A percentile compares a stretch with the other conserved stretches of the same genome.
Evolutionary conservation across 2,329 filamentous ascomycete genomes (phyloP).

Genomic region (Phialophora expanda): DNA sequence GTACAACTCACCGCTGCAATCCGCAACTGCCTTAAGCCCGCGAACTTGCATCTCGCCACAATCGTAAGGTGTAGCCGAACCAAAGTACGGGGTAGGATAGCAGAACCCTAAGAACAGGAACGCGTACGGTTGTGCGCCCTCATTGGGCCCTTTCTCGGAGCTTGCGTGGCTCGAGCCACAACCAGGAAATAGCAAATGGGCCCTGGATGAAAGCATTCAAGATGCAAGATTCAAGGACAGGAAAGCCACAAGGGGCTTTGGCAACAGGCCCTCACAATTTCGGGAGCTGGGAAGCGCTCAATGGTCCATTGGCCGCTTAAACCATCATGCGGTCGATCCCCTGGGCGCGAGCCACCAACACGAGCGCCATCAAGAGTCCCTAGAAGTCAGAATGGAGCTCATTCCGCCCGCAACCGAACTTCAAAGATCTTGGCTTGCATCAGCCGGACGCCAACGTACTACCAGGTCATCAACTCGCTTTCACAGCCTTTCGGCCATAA

Average conservation of each 20-base stretch:
- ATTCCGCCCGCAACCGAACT: not conserved
- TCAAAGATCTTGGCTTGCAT: not conserved
- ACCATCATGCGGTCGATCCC: slow-evolving; percentile 12
- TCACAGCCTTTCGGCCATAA: too few species aligned
- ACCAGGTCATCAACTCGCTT: not conserved
- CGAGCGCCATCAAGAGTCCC: not conserved
- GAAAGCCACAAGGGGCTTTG: slow-evolving; percentile 14
- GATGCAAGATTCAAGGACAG: not conserved
- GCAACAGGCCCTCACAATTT: not conserved
- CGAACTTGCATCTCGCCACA: not conserved
- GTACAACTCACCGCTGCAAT: not conserved
- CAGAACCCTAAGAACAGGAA: not conserved
- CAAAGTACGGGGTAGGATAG: not conserved
- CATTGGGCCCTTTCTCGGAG: slow-evolving; percentile 1
- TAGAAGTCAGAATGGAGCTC: not conserved
- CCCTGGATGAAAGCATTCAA: not conserved
- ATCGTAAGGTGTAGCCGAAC: not conserved
- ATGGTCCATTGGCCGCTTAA: slow-evolving; percentile 24
- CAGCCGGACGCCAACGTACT: too few species aligned
- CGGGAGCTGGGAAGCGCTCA: too few species aligned
- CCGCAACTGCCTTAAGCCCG: not conserved
- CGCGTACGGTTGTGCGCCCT: not conserved
- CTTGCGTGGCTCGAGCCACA: slow-evolving; percentile 24
- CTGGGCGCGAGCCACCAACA: not conserved
- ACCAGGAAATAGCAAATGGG: not conserved